Percentiles rank a stretch among this genome's conserved stretches.
Evolutionary conservation across 139 green algal genomes (phyloP).

Genomic region (Klebsormidium nitens): DNA sequence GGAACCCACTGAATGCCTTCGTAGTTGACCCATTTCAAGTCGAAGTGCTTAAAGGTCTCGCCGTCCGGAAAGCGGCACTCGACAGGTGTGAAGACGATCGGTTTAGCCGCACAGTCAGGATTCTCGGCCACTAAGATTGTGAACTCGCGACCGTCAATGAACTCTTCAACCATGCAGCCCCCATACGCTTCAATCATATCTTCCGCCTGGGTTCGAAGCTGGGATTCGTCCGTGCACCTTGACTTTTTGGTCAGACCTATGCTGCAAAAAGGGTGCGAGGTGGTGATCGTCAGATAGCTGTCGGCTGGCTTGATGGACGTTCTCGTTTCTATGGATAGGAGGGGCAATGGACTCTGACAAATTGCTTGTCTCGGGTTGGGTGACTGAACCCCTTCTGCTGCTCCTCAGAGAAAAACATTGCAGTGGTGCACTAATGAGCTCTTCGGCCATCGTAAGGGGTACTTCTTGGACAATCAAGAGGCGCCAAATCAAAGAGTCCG

Average conservation of each 20-base stretch:
- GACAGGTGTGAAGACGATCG: slow-evolving; percentile 3
- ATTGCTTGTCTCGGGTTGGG: too few species aligned
- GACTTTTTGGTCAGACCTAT: slow-evolving; percentile 15
- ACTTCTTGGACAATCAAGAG: too few species aligned
- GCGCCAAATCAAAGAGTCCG: too few species aligned
- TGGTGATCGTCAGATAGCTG: too few species aligned
- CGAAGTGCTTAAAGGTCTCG: slow-evolving; percentile 30
- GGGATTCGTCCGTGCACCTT: slow-evolving; percentile 1
- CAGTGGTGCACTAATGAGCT: too few species aligned
- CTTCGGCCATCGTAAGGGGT: too few species aligned
- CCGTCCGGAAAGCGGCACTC: slow-evolving; percentile 14
- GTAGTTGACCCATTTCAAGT: slow-evolving; percentile 21
- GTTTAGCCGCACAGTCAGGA: background rate
- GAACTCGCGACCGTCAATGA: slow-evolving; percentile 16
- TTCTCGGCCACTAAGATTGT: slow-evolving; percentile 22
- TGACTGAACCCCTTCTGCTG: too few species aligned
- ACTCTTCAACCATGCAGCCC: slow-evolving; percentile 16
- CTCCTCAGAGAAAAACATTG: too few species aligned
- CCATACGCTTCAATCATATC: slow-evolving; percentile 9
- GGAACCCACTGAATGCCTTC: slow-evolving; percentile 8
- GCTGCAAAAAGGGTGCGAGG: too few species aligned
- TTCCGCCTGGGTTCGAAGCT: background rate
- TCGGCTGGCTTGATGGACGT: too few species aligned
- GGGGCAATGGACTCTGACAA: too few species aligned
- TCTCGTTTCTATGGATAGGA: too few species aligned